A percentile compares a stretch with the other conserved stretches of the same genome.
Conservation (phyloP, 495 filamentous ascomycete genomes). For the Penicillium coffeae region DNA sequence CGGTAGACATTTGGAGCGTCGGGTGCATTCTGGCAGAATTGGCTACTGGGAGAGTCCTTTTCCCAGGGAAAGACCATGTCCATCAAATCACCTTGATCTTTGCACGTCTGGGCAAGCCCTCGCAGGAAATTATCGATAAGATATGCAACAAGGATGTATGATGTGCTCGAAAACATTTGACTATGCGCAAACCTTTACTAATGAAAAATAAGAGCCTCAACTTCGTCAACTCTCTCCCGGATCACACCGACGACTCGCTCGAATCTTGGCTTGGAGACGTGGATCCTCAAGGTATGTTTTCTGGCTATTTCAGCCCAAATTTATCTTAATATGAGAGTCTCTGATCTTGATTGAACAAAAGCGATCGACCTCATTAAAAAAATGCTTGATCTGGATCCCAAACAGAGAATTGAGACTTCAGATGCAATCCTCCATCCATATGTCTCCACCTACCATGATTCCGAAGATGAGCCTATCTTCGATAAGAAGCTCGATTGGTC, state of each 20-base stretch:
- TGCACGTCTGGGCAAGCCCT: conserved; percentile 93
- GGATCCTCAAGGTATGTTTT: conserved; percentile 13
- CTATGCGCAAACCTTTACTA: no score
- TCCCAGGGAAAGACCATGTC: conserved; percentile 98
- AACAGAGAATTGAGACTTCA: conserved; percentile 72
- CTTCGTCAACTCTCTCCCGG: conserved; percentile 96
- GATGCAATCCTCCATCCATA: conserved; percentile 80
- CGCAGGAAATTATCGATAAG: conserved; percentile 96
- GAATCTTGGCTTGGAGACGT: neutral
- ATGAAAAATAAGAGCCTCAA: conserved; percentile 68
- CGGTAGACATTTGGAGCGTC: conserved; percentile 99
- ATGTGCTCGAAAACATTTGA: no score
- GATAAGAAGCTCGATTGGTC: conserved; percentile 10
- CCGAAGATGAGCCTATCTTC: conserved; percentile 82
- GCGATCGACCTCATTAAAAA: conserved; percentile 83
- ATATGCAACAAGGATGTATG: conserved; percentile 98
- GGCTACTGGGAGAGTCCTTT: conserved; percentile 94
- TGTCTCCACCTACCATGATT: conserved; percentile 84
- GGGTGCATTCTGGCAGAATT: conserved; percentile 99
- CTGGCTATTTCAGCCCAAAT: neutral
- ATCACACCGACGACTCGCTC: no score
- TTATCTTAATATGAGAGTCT: neutral
- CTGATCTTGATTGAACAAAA: no score
- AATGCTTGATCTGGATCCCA: conserved; percentile 90
- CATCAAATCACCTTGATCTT: conserved; percentile 99